Evolutionary conservation across 208 protist species (phyloP).

Genomic region (Trypanosoma caninum): DNA sequence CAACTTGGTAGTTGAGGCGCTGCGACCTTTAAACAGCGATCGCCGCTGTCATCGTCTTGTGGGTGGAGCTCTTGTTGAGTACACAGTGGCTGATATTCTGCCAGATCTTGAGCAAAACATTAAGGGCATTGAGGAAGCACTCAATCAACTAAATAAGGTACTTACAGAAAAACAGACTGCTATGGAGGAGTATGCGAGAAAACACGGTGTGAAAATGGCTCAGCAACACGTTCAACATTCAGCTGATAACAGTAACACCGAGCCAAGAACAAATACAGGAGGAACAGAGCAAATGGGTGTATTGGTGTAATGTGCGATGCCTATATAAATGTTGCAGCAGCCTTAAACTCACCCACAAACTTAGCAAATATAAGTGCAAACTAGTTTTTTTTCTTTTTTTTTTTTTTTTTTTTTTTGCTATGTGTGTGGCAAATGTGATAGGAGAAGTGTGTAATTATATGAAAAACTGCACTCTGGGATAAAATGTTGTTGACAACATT

Average conservation of each 20-base stretch:
- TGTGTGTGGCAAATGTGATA: neutral
- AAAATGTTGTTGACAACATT: too few relatives aligned
- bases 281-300: conserved; percentile 34
- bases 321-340: too few relatives aligned
- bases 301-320: conserved; percentile 38
- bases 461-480: too few relatives aligned
- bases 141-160: conserved; percentile 73
- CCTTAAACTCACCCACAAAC: too few relatives aligned
- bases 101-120: conserved; percentile 93
- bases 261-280: conserved; percentile 1
- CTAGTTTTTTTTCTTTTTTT: neutral
- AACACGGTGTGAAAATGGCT: conserved; percentile 51
- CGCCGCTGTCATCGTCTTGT: conserved; percentile 95
- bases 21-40: conserved; percentile 79
- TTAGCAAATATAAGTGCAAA: too few relatives aligned
- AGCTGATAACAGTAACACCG: neutral
- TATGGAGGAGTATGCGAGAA: conserved; percentile 85
- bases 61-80: conserved; percentile 94
- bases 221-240: conserved; percentile 16
- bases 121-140: conserved; percentile 59
- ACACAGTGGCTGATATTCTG: conserved; percentile 93
- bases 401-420: neutral
- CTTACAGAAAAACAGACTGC: conserved; percentile 76
- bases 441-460: neutral
- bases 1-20: conserved; percentile 83